phyloP scores from a whole-genome alignment of 2,329 filamentous ascomycete species.

The Colletotrichum somersetense region DNA sequence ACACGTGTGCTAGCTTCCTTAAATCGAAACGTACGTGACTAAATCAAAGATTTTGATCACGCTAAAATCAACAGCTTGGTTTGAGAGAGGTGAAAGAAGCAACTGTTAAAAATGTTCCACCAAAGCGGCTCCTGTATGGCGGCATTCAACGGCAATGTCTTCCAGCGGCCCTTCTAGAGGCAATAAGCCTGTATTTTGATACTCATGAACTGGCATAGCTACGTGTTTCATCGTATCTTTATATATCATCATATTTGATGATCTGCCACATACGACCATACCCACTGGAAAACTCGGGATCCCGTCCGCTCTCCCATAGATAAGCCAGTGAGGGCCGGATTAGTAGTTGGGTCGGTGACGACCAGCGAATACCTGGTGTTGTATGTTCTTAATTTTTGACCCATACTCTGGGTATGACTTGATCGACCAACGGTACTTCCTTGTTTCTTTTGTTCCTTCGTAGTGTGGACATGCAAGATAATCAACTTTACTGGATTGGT shows the following conservation, averaged over 20 bases:
- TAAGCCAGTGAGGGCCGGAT: slow-evolving; percentile 3
- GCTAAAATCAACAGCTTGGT: not conserved
- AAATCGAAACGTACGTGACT: too few species aligned
- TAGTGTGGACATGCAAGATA: rapidly evolving
- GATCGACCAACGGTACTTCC: too few species aligned
- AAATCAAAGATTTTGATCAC: not conserved
- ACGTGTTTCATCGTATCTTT: not conserved
- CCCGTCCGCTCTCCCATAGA: slow-evolving; percentile 10
- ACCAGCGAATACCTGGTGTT: slow-evolving; percentile 9
- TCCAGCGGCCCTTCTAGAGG: too few species aligned
- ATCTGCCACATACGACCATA: not conserved
- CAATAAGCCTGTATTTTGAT: not conserved
- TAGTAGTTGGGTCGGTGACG: slow-evolving; percentile 15
- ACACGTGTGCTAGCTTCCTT: too few species aligned
- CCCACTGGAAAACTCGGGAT: slow-evolving; percentile 8
- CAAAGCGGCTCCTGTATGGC: too few species aligned
- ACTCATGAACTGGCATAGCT: not conserved
- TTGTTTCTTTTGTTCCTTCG: not conserved
- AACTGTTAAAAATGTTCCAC: not conserved
- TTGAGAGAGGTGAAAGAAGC: not conserved
- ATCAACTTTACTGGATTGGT: not conserved
- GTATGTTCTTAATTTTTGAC: not conserved
- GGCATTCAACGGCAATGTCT: too few species aligned
- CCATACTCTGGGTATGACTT: not conserved
- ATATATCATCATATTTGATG: rapidly evolving